phyloP scores from a whole-genome alignment of 208 protist genomes.

The Crithidia brevicula region DNA sequence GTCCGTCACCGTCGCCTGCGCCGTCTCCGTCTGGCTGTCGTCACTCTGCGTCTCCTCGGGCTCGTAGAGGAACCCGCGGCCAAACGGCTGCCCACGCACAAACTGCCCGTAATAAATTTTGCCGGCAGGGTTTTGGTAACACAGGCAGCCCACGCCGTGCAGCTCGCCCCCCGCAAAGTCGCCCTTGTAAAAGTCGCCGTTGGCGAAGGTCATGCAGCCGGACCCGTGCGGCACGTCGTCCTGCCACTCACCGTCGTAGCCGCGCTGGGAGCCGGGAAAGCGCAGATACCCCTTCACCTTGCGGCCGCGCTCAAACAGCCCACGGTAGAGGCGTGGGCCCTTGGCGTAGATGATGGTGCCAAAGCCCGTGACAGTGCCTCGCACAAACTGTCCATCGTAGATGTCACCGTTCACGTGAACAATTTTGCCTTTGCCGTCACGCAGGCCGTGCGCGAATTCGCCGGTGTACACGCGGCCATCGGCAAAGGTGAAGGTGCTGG shows the following conservation, averaged over 20 bases:
- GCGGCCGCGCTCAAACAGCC: slow-evolving; percentile 39
- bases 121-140: slow-evolving; percentile 39
- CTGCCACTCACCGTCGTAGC: slow-evolving; percentile 57
- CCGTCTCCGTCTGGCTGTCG: slow-evolving; percentile 7
- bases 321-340: slow-evolving; percentile 36
- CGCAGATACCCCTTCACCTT: slow-evolving; percentile 46
- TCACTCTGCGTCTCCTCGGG: background rate
- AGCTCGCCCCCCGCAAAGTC: slow-evolving; percentile 51
- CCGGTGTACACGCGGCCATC: slow-evolving; percentile 69
- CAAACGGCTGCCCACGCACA: slow-evolving; percentile 58
- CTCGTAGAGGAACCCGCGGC: slow-evolving; percentile 43
- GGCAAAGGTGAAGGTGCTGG: slow-evolving; percentile 33
- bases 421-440: slow-evolving; percentile 54
- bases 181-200: slow-evolving; percentile 65
- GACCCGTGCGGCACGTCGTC: slow-evolving; percentile 53
- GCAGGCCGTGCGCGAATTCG: slow-evolving; percentile 43
- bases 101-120: slow-evolving; percentile 66
- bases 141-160: slow-evolving; percentile 47
- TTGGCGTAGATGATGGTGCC: slow-evolving; percentile 43
- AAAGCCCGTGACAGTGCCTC: slow-evolving; percentile 45
- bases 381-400: slow-evolving; percentile 67
- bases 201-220: slow-evolving; percentile 58
- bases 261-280: slow-evolving; percentile 41
- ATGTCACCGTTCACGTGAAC: slow-evolving; percentile 54
- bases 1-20: slow-evolving; percentile 20